Evolutionary conservation across 805 yeast species (phyloP).

Genomic region (Clavispora fructus): DNA sequence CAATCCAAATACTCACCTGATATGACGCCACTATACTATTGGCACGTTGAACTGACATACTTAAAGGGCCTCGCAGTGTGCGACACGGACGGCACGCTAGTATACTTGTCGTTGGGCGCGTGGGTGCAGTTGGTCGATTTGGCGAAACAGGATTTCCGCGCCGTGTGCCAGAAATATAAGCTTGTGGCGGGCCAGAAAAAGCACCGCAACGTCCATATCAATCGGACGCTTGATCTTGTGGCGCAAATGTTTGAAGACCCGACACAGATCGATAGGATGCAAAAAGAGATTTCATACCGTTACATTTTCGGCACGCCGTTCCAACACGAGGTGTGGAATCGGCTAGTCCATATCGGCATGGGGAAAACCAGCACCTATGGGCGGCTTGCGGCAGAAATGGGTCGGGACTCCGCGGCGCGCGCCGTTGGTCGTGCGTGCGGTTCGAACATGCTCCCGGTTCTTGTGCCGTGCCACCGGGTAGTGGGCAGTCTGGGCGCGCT

Average conservation of each 20-base stretch:
- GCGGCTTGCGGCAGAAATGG: constrained; percentile 25
- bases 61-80: constrained; percentile 10
- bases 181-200: constrained; percentile 6
- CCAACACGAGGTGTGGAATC: constrained; percentile 36
- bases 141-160: constrained; percentile 8
- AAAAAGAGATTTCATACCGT: constrained; percentile 16
- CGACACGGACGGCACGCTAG: constrained; percentile 7
- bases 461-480: constrained; percentile 43
- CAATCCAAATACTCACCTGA: too few species aligned
- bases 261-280: background rate
- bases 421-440: constrained; percentile 40
- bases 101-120: constrained; percentile 11
- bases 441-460: constrained; percentile 32
- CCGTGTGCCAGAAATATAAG: background rate
- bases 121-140: constrained; percentile 11
- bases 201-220: background rate
- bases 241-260: constrained; percentile 6
- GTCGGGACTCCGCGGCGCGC: constrained; percentile 25
- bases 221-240: background rate
- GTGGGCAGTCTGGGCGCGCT: constrained; percentile 23
- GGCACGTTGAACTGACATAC: constrained; percentile 11
- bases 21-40: constrained; percentile 4
- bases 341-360: constrained; percentile 19
- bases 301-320: constrained; percentile 35
- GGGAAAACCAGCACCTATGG: constrained; percentile 30